These are phyloP conservation scores for Talaromyces stipitatus DNA, from an alignment of 495 filamentous ascomycete genomes.

Conservation along the genomic window DNA sequence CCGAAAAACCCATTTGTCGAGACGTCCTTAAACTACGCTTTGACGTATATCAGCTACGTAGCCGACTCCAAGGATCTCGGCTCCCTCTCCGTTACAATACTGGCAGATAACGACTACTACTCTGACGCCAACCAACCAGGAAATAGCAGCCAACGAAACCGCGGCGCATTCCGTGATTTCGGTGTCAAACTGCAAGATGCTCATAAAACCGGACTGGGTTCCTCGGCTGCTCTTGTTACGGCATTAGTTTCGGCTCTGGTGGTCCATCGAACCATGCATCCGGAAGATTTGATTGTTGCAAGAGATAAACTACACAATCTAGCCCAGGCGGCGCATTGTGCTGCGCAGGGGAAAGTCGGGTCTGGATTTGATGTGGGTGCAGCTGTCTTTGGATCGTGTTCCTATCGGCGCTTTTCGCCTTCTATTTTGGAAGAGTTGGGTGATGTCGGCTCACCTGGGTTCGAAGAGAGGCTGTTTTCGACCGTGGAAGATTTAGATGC, in stretches of 20 bases:
- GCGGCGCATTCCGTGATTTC: constrained; percentile 62
- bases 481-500: constrained; percentile 54
- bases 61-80: constrained; percentile 49
- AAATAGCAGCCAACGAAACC: constrained; percentile 14
- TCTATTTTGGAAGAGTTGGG: constrained; percentile 58
- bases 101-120: constrained; percentile 96
- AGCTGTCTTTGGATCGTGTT: constrained; percentile 82
- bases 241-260: constrained; percentile 71
- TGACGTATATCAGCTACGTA: constrained; percentile 66
- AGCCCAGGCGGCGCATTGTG: constrained; percentile 87
- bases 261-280: constrained; percentile 70
- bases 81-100: constrained; percentile 70
- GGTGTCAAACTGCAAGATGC: constrained; percentile 65
- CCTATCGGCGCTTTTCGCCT: constrained; percentile 87
- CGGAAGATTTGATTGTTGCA: constrained; percentile 43
- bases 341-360: constrained; percentile 93
- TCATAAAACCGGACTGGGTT: constrained; percentile 94
- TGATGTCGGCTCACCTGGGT: constrained; percentile 54
- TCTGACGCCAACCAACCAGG: constrained; percentile 53
- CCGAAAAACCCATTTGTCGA: constrained; percentile 78
- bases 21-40: constrained; percentile 76
- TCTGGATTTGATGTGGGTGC: constrained; percentile 95
- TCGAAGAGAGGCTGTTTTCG: constrained; percentile 53
- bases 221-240: constrained; percentile 92
- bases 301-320: constrained; percentile 73